Evolutionary conservation across 2,329 filamentous ascomycete genomes (phyloP), one percentile per base, ranked within the genome.

Genomic region (Fusarium cyanostomum): DNA sequence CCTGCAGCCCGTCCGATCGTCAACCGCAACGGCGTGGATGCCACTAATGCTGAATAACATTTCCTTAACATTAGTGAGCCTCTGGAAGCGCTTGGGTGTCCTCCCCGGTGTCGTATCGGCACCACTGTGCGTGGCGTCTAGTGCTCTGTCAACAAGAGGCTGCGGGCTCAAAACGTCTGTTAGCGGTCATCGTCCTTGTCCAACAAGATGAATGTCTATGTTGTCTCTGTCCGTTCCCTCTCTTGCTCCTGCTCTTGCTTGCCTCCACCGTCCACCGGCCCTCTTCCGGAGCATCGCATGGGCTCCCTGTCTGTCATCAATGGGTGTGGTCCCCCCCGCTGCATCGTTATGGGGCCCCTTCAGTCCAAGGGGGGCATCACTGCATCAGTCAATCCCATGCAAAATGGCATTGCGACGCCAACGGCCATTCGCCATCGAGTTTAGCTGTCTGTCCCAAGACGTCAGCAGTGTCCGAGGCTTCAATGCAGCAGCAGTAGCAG

Each of bases 241-340:
- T 31, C 28, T 56, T 46, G 43, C 27, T 45, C 7, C 21, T 21
- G 21, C 21, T 21, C 21, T 21, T 21, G 21, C 21, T 21, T 21
- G 21, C 21, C 21, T 21, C 21, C 21, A 21, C 51, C 55, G 64
- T 54, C 58, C 51, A 59, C 51, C 55, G 64, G 57, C 56, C 45
- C 65, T 66, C 57, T 53, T 69, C 58, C 61, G 59, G 53, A 67
- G 33, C 43, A 48, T 67, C 64, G 62, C 68, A 68, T 58, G 69
- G 69, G 67, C 56, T 66, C 67, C 69, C 62, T 71, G 67, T 66
- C 67, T 71, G 68, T 70, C 68, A 69, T 67, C 66, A 66, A 52
- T 55, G 46, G 56, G 60, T 59, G 56, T 55, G 43, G 49, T 58
- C 61, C 55, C 66, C 66, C 68, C 64, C 49, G 16, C 34, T 65